A percentile compares a stretch with the other conserved stretches of the same genome.
Evolutionary conservation across 2,329 filamentous ascomycete species (phyloP).

Genomic region (Penicillium thymicola): DNA sequence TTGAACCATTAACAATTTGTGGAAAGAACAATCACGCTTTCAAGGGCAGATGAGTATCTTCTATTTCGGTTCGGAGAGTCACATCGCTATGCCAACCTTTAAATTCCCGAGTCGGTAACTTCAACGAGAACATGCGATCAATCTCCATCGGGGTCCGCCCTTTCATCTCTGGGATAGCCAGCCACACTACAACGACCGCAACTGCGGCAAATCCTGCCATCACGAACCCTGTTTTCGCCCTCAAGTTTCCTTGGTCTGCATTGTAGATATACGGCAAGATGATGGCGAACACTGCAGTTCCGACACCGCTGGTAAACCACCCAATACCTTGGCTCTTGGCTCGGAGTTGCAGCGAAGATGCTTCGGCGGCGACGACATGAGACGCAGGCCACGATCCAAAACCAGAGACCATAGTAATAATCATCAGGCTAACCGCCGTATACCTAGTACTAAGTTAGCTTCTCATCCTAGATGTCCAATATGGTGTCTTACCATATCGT

Average conservation of each 20-base stretch:
- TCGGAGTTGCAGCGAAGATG: conserved; percentile 31
- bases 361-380: conserved; percentile 32
- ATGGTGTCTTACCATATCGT: conserved; percentile 37
- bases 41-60: not conserved
- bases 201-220: conserved; percentile 18
- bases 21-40: not conserved
- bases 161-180: conserved; percentile 52
- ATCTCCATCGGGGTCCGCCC: conserved; percentile 48
- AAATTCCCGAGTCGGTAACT: conserved; percentile 15
- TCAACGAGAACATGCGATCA: conserved; percentile 36
- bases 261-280: conserved; percentile 49
- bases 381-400: conserved; percentile 33
- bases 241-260: conserved; percentile 14
- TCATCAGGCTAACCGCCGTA: conserved; percentile 41
- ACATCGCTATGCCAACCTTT: conserved; percentile 14
- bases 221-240: conserved; percentile 19
- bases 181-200: conserved; percentile 37
- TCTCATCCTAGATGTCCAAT: fast-evolving
- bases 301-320: conserved; percentile 41
- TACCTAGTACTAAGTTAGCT: conserved; percentile 28
- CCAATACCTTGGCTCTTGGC: conserved; percentile 35
- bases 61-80: no score
- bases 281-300: conserved; percentile 43
- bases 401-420: conserved; percentile 42
- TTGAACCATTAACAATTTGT: no score